Conservation (phyloP, 441 rosid genomes). For the Rhodomyrtus psidioides region DNA sequence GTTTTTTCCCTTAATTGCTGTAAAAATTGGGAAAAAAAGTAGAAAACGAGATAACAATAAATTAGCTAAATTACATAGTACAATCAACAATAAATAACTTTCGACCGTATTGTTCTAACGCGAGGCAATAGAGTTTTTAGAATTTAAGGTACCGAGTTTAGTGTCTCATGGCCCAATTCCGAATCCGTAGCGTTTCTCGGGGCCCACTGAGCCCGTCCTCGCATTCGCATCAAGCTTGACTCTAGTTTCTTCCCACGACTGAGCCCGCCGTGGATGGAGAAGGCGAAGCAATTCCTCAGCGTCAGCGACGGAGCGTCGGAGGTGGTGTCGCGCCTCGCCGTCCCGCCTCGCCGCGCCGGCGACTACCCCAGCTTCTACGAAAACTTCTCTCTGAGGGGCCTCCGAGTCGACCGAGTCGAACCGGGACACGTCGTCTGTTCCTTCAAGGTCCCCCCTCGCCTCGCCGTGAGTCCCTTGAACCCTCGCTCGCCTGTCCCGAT, state of each 20-base stretch:
- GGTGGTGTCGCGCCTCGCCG: conserved; percentile 29
- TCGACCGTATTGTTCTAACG: not conserved
- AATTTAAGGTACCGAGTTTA: not conserved
- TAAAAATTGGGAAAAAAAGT: not conserved
- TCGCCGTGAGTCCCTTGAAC: conserved; percentile 39
- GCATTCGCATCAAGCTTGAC: not conserved
- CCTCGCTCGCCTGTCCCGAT: not conserved
- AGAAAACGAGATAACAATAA: not conserved
- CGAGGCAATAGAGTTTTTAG: not conserved
- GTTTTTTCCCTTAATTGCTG: not conserved
- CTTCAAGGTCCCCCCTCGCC: conserved; percentile 81
- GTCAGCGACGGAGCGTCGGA: conserved; percentile 36
- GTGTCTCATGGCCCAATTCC: not conserved
- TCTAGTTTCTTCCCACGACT: not conserved
- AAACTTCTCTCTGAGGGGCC: conserved; percentile 54
- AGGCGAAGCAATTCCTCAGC: conserved; percentile 34
- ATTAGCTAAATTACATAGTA: not conserved
- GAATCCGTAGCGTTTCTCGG: not conserved
- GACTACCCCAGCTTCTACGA: conserved; percentile 54
- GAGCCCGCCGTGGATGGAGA: conserved; percentile 34
- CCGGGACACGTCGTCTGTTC: conserved; percentile 62
- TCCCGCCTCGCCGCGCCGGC: conserved; percentile 33
- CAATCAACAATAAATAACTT: not conserved
- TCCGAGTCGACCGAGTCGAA: conserved; percentile 63
- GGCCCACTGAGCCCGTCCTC: not conserved